Evolutionary conservation across 768 basidiomycete genomes (phyloP).

Genomic region (Macrolepiota dolichaula): DNA sequence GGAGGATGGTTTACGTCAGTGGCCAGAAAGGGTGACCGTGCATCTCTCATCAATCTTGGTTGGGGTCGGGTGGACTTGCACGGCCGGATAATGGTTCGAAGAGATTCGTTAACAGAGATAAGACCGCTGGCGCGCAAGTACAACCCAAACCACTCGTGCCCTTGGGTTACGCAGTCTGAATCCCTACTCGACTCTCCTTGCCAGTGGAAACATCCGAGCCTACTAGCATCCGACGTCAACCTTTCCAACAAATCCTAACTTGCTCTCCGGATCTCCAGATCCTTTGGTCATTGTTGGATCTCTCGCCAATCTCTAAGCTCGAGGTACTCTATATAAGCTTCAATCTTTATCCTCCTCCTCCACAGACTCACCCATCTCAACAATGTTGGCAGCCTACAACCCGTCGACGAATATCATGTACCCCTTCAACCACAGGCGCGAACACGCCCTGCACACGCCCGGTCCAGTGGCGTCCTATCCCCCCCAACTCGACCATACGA

Average conservation of each 20-base stretch:
- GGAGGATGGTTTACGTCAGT: constrained; percentile 8
- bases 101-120: constrained; percentile 1
- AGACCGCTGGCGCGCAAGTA: constrained; percentile 2
- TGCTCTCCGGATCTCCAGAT: constrained; percentile 11
- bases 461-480: constrained; percentile 5
- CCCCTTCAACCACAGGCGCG: constrained; percentile 2
- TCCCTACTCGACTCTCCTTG: constrained; percentile 7
- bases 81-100: constrained; percentile 5
- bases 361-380: constrained; percentile 4
- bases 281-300: not conserved
- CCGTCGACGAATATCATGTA: constrained; percentile 6
- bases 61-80: not conserved
- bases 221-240: constrained; percentile 5
- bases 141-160: constrained; percentile 9
- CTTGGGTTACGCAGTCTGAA: constrained; percentile 7
- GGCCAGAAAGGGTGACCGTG: not conserved
- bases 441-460: constrained; percentile 8
- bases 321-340: constrained; percentile 10
- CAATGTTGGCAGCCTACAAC: constrained; percentile 9
- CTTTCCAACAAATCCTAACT: constrained; percentile 2
- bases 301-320: constrained; percentile 7
- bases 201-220: constrained; percentile 5
- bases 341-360: not conserved
- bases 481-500: constrained; percentile 5
- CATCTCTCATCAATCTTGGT: constrained; percentile 8